These are phyloP conservation scores for Botrytis cinerea DNA, from an alignment of 2,329 filamentous ascomycete genomes.

Conservation along the genomic window DNA sequence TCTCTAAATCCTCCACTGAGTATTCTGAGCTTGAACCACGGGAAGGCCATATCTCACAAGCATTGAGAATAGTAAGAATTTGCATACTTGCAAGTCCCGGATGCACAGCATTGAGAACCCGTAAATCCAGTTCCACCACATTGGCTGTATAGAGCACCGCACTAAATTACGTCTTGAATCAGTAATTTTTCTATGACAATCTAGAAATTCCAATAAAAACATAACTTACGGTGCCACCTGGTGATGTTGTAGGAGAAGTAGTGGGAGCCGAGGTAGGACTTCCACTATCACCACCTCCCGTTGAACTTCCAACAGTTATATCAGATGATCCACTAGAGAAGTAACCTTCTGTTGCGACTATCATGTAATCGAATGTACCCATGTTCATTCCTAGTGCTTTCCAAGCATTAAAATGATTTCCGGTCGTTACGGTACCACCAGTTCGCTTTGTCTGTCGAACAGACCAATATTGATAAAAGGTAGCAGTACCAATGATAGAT, in stretches of 20 bases:
- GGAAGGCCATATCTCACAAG: slow-evolving; percentile 12
- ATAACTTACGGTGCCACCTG: slow-evolving; percentile 5
- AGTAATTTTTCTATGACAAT: neutral
- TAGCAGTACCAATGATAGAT: slow-evolving; percentile 53
- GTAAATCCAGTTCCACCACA: slow-evolving; percentile 19
- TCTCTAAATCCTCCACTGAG: neutral
- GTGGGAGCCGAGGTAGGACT: neutral
- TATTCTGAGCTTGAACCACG: neutral
- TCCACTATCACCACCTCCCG: neutral
- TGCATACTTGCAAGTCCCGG: slow-evolving; percentile 16
- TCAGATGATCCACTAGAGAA: slow-evolving; percentile 25
- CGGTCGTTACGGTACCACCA: slow-evolving; percentile 52
- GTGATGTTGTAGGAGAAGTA: neutral
- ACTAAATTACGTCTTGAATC: neutral
- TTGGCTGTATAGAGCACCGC: slow-evolving; percentile 22
- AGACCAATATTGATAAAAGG: slow-evolving; percentile 57
- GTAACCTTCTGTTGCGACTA: slow-evolving; percentile 43
- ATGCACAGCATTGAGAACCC: slow-evolving; percentile 19
- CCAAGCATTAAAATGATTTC: slow-evolving; percentile 58
- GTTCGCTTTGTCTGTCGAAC: slow-evolving; percentile 53
- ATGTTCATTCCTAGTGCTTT: slow-evolving; percentile 49
- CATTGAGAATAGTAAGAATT: slow-evolving; percentile 24
- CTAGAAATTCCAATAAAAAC: neutral
- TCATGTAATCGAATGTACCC: slow-evolving; percentile 52
- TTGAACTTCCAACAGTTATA: slow-evolving; percentile 26